Conservation (phyloP, 441 rosid species). For the Aquilaria agallochum region DNA sequence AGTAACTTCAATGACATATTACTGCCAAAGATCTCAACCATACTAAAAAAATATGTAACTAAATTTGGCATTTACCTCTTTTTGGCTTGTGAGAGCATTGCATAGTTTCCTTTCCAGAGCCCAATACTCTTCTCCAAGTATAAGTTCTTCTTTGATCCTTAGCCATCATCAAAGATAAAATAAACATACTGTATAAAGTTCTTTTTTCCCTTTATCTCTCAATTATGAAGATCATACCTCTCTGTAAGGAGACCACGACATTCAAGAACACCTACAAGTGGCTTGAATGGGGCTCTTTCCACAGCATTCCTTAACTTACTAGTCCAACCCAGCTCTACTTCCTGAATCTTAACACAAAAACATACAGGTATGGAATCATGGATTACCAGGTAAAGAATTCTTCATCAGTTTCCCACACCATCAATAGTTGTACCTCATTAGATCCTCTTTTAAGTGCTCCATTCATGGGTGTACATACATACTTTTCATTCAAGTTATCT, state of each 20-base stretch:
- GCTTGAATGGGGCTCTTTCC: slow-evolving; percentile 48
- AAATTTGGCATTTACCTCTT: slow-evolving; percentile 35
- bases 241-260: slow-evolving; percentile 51
- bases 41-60: not conserved
- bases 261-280: slow-evolving; percentile 54
- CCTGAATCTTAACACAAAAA: slow-evolving; percentile 26
- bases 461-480: slow-evolving; percentile 32
- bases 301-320: slow-evolving; percentile 27
- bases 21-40: not conserved
- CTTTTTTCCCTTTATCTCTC: not conserved
- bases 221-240: slow-evolving; percentile 30
- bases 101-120: slow-evolving; percentile 86
- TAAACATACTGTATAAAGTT: not conserved
- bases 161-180: slow-evolving; percentile 12
- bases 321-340: slow-evolving; percentile 23
- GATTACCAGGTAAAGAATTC: no score
- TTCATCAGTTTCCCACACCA: no score
- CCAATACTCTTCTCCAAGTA: slow-evolving; percentile 80
- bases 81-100: slow-evolving; percentile 41
- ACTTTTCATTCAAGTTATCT: slow-evolving; percentile 74
- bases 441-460: slow-evolving; percentile 26
- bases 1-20: not conserved
- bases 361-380: no score
- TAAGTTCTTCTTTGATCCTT: slow-evolving; percentile 70
- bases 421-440: slow-evolving; percentile 17